phyloP scores from a whole-genome alignment of 495 filamentous ascomycete genomes.

The Evansstolkia leycettana region DNA sequence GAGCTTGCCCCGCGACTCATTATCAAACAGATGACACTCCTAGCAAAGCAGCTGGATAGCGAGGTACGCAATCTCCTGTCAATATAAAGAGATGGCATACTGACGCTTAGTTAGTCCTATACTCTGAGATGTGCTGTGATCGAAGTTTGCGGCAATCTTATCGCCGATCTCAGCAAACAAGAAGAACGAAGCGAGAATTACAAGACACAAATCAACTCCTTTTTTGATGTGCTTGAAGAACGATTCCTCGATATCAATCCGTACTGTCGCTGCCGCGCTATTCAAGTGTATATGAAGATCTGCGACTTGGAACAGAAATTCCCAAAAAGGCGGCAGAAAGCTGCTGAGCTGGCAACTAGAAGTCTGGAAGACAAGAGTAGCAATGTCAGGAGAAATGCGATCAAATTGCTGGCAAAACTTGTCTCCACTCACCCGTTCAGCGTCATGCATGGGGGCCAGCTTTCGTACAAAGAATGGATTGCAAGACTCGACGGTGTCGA shows the following conservation, averaged over 20 bases:
- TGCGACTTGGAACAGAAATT: slow-evolving; percentile 92
- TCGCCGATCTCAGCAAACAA: slow-evolving; percentile 78
- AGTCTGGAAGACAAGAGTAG: slow-evolving; percentile 97
- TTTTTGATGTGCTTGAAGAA: slow-evolving; percentile 93
- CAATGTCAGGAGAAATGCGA: slow-evolving; percentile 88
- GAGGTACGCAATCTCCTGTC: slow-evolving; percentile 43
- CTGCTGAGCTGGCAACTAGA: slow-evolving; percentile 70
- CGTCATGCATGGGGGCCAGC: slow-evolving; percentile 78
- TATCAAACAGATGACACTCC: slow-evolving; percentile 90
- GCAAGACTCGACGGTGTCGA: slow-evolving; percentile 68
- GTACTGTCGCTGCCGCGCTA: slow-evolving; percentile 82
- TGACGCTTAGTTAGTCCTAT: slow-evolving; percentile 53
- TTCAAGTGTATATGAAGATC: slow-evolving; percentile 86
- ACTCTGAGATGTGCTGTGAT: slow-evolving; percentile 87
- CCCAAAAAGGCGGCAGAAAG: slow-evolving; percentile 77
- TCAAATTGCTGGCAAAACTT: slow-evolving; percentile 77
- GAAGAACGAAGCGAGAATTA: slow-evolving; percentile 82
- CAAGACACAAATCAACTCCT: slow-evolving; percentile 88
- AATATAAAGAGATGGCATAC: not conserved
- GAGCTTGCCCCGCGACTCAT: slow-evolving; percentile 84
- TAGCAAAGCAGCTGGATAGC: slow-evolving; percentile 89
- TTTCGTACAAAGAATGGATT: slow-evolving; percentile 76
- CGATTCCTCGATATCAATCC: slow-evolving; percentile 94
- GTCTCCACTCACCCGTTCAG: slow-evolving; percentile 91
- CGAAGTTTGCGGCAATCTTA: slow-evolving; percentile 97